Conservation (phyloP, 2,329 filamentous ascomycete genomes). For the Xylaria sp. region DNA sequence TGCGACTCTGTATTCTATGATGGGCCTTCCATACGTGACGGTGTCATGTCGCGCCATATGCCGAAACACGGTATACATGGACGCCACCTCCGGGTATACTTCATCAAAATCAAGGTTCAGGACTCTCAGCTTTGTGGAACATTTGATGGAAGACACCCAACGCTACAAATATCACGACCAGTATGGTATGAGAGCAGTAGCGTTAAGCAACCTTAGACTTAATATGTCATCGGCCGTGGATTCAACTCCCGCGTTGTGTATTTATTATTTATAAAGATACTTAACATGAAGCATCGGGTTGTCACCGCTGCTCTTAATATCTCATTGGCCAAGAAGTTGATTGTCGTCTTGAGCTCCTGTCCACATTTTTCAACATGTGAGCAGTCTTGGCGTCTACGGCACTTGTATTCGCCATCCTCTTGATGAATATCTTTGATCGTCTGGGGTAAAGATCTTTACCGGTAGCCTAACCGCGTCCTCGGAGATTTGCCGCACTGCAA, state of each 20-base stretch:
- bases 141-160: neutral
- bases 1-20: neutral
- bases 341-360: neutral
- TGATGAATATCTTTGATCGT: conserved; percentile 26
- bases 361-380: conserved; percentile 17
- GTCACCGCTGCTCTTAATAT: neutral
- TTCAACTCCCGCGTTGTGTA: neutral
- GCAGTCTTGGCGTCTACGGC: conserved; percentile 32
- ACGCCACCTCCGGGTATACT: neutral
- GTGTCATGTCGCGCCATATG: neutral
- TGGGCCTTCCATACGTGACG: neutral
- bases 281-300: neutral
- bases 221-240: neutral
- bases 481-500: conserved; percentile 38
- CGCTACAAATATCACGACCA: neutral
- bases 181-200: neutral
- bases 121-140: neutral
- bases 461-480: conserved; percentile 33
- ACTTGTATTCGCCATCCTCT: conserved; percentile 31
- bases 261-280: neutral
- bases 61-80: neutral
- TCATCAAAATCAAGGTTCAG: neutral
- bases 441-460: conserved; percentile 39
- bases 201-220: neutral
- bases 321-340: neutral